Evolutionary conservation across 2,329 filamentous ascomycete genomes (phyloP).

Genomic region (Aspergillus tamarii): DNA sequence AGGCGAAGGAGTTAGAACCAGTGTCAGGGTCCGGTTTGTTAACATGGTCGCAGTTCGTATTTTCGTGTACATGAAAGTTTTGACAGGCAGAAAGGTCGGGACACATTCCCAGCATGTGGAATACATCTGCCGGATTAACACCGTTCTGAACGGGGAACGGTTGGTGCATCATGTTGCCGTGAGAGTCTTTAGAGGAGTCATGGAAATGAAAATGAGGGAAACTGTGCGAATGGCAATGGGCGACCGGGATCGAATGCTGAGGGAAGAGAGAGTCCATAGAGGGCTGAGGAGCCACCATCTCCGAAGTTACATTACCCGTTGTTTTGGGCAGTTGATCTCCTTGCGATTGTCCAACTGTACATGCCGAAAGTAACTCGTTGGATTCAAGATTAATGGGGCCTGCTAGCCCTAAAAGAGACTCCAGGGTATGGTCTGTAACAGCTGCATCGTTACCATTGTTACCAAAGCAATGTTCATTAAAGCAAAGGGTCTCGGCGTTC

Average conservation of each 20-base stretch:
- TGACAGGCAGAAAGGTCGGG: constrained; percentile 34
- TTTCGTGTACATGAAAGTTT: constrained; percentile 28
- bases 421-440: constrained; percentile 32
- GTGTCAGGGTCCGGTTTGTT: constrained; percentile 29
- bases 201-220: constrained; percentile 34
- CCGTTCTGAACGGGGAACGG: constrained; percentile 31
- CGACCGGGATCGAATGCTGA: constrained; percentile 25
- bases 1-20: constrained; percentile 29
- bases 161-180: constrained; percentile 26
- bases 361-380: constrained; percentile 29
- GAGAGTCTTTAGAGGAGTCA: constrained; percentile 34
- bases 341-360: constrained; percentile 22
- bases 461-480: constrained; percentile 42
- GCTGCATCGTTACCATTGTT: constrained; percentile 21
- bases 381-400: constrained; percentile 34
- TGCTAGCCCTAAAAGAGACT: constrained; percentile 37
- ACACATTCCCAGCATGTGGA: constrained; percentile 41
- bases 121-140: constrained; percentile 39
- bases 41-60: constrained; percentile 18
- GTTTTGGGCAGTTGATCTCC: constrained; percentile 25
- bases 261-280: constrained; percentile 22
- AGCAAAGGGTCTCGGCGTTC: constrained; percentile 39
- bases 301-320: constrained; percentile 22
- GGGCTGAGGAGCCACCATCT: constrained; percentile 18
- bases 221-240: constrained; percentile 29